Evolutionary conservation across 768 basidiomycete species (phyloP), one percentile per base, ranked within the genome.

Genomic region (Amanita polypyramis): DNA sequence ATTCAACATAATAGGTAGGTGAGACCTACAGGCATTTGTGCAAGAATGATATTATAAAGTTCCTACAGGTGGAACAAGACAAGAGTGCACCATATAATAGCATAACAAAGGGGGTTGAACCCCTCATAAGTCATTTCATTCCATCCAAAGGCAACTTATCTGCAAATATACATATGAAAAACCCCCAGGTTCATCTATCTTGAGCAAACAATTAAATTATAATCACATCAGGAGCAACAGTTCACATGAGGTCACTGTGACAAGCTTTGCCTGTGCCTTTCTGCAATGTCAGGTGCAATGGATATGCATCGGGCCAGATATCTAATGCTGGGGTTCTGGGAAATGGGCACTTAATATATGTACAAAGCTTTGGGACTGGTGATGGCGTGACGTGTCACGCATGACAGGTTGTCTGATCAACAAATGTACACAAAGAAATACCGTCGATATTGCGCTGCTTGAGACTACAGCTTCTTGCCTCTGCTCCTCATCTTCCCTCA

Each of bases 401-500:
- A 38, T 43, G 32, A 47, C 30, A 38, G 7, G 51, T 52, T 56
- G 58, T 53, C 55, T 55, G 51, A 20, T 52, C 54, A 60, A 62
- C 52, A 62, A 43, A 47, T 39, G 52, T 59, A 58, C 56, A 66
- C 61, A 66, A 62, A 60, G 58, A 52, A 45, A 43, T 45, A 49
- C 33, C 42, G 56, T 55, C 60, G 61, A 65, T 64, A 62, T 63
- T 57, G 59, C 47, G 35, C 43, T 43, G 43, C 45, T 45, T 35
- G 35, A 46, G 44, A 51, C 51, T 38, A 43, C 51, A 44, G 48
- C 52, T 51, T 56, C 53, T 46, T 53, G 44, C 54, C 58, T 55
- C 53, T 55, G 56, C 54, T 57, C 52, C 55, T 55, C 57, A 49
- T 55, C 54, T 52, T 51, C 56, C 53, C 40, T 46, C 43, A 55